Conservation (phyloP, 805 yeast species). For the Cyberlindnera bimundalis region DNA sequence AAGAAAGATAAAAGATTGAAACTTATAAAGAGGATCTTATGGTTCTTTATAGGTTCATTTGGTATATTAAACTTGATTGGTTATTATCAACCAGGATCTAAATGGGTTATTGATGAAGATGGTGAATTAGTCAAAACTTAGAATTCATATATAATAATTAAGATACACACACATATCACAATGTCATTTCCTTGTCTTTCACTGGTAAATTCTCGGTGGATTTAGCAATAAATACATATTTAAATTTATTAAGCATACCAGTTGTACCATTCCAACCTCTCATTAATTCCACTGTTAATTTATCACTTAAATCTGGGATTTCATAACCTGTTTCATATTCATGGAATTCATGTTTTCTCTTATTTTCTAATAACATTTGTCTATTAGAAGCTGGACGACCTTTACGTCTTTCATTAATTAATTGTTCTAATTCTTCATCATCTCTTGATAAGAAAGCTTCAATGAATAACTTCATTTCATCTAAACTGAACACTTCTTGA, state of each 20-base stretch:
- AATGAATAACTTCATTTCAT: slow-evolving; percentile 60
- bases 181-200: neutral
- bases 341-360: slow-evolving; percentile 55
- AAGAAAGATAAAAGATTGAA: slow-evolving; percentile 1
- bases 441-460: slow-evolving; percentile 63
- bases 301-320: slow-evolving; percentile 69
- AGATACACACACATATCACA: neutral
- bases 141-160: no score
- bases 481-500: slow-evolving; percentile 42
- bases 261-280: slow-evolving; percentile 78
- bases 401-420: slow-evolving; percentile 66
- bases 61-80: slow-evolving; percentile 2
- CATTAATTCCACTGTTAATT: slow-evolving; percentile 53
- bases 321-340: slow-evolving; percentile 66
- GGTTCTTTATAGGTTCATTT: neutral
- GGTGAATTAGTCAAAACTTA: slow-evolving; percentile 3
- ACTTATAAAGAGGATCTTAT: neutral
- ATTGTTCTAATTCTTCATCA: slow-evolving; percentile 67
- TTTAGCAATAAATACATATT: slow-evolving; percentile 29
- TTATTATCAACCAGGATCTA: neutral
- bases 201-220: slow-evolving; percentile 15
- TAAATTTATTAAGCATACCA: slow-evolving; percentile 70
- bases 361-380: slow-evolving; percentile 64
- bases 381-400: slow-evolving; percentile 79
- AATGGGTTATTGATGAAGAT: slow-evolving; percentile 2